Evolutionary conservation across 2,329 filamentous ascomycete genomes (phyloP).

Genomic region (Colletotrichum sp.): DNA sequence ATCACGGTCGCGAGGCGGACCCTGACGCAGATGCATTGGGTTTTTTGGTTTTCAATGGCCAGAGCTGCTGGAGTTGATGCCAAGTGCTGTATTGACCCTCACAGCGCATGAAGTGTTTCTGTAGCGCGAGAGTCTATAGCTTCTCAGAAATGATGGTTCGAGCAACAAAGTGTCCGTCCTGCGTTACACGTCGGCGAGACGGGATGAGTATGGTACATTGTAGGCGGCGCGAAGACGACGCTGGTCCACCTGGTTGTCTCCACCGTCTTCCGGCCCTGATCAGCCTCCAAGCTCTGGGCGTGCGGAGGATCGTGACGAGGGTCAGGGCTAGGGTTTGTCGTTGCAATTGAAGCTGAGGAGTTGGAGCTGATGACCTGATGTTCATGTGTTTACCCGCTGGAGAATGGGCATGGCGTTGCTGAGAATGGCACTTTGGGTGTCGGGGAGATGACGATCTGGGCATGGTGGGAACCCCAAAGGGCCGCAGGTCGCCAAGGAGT

Average conservation of each 20-base stretch:
- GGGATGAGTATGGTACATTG: not conserved
- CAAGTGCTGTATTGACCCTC: not conserved
- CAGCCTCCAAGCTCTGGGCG: slow-evolving; percentile 4
- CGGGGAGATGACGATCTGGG: not conserved
- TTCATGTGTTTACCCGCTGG: slow-evolving; percentile 28
- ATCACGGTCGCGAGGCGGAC: not conserved
- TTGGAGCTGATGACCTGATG: not conserved
- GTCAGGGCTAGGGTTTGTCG: slow-evolving; percentile 17
- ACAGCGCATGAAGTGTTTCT: not conserved
- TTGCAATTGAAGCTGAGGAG: slow-evolving; percentile 22
- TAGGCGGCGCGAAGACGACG: slow-evolving; percentile 7
- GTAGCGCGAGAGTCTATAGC: not conserved
- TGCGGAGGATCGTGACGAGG: slow-evolving; percentile 14
- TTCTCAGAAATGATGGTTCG: not conserved
- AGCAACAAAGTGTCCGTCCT: not conserved
- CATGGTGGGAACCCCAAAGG: not conserved
- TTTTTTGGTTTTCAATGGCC: not conserved
- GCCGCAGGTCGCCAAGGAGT: not conserved
- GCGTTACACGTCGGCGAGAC: not conserved
- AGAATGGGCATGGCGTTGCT: not conserved
- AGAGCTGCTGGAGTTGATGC: not conserved
- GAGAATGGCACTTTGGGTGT: not conserved
- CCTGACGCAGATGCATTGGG: not conserved
- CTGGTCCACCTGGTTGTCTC: not conserved
- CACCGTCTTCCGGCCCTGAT: slow-evolving; percentile 10